Conservation (phyloP, 1,284 basidiomycete genomes). For the Inonotus hispidus region DNA sequence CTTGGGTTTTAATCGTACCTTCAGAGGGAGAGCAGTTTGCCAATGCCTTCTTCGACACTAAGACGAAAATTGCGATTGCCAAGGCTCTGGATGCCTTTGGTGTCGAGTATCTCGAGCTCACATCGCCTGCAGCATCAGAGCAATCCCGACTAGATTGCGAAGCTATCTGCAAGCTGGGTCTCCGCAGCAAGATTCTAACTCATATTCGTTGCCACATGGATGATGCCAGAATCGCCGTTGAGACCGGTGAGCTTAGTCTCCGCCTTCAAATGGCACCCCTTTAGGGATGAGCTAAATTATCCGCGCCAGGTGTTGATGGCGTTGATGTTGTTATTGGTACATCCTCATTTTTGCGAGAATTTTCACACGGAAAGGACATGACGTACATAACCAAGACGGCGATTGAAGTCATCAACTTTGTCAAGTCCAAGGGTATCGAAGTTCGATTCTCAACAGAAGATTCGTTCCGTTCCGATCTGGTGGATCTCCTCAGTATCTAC, state of each 20-base stretch:
- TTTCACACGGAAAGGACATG: conserved; percentile 99
- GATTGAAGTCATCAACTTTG: conserved; percentile 98
- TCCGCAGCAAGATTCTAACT: conserved; percentile 96
- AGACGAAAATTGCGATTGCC: conserved; percentile 99
- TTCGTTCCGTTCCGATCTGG: conserved; percentile 99
- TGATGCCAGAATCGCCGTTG: conserved; percentile 96
- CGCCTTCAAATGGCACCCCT: neutral
- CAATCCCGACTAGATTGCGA: conserved; percentile 95
- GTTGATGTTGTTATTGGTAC: conserved; percentile 99
- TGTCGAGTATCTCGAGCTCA: conserved; percentile 99
- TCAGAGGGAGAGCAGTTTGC: conserved; percentile 99
- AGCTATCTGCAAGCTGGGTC: conserved; percentile 98
- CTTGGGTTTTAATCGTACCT: conserved; percentile 14
- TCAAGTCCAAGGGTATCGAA: conserved; percentile 99
- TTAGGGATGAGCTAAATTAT: conserved; percentile 4
- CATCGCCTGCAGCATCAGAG: conserved; percentile 96
- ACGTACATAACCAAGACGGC: conserved; percentile 99
- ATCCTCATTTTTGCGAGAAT: conserved; percentile 97
- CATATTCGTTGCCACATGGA: conserved; percentile 99
- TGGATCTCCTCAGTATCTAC: conserved; percentile 98
- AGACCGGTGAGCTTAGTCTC: conserved; percentile 69
- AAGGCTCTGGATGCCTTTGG: conserved; percentile 96
- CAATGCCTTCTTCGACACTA: conserved; percentile 98
- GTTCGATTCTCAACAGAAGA: conserved; percentile 99
- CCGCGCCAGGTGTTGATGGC: conserved; percentile 85